Conservation (phyloP, 1,139 yeast species). For the Saccharomyces hybrid region DNA sequence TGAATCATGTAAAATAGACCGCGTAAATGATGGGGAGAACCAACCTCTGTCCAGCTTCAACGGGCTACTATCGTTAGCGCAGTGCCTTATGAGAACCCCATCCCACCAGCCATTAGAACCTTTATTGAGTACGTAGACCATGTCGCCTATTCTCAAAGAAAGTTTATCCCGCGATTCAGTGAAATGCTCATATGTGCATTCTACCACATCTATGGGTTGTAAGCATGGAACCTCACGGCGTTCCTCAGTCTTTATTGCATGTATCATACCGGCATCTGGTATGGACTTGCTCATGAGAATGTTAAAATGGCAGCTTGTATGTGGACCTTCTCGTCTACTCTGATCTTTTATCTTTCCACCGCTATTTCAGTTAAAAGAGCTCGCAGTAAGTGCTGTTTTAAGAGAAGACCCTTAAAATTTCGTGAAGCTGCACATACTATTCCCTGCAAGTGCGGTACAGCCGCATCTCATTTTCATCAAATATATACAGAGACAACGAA, state of each 20-base stretch:
- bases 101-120: conserved; percentile 72
- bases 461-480: not conserved
- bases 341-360: no score
- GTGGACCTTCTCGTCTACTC: not conserved
- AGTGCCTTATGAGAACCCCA: conserved; percentile 40
- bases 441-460: not conserved
- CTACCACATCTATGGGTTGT: conserved; percentile 13
- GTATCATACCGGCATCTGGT: not conserved
- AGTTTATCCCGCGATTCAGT: conserved; percentile 6
- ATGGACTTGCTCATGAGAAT: not conserved
- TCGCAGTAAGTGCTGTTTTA: not conserved
- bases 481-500: not conserved
- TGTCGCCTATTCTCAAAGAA: conserved; percentile 24
- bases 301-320: not conserved
- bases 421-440: not conserved
- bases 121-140: conserved; percentile 36
- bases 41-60: conserved; percentile 42
- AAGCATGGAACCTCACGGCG: not conserved
- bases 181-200: conserved; percentile 9
- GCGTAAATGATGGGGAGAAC: conserved; percentile 50
- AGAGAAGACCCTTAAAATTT: not conserved
- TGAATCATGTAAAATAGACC: conserved; percentile 4
- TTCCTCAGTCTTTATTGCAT: not conserved
- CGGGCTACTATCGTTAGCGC: conserved; percentile 22
- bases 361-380: no score